Evolutionary conservation across 73 alveolate species (phyloP).

Genomic region (Paramecium primaurelia): DNA sequence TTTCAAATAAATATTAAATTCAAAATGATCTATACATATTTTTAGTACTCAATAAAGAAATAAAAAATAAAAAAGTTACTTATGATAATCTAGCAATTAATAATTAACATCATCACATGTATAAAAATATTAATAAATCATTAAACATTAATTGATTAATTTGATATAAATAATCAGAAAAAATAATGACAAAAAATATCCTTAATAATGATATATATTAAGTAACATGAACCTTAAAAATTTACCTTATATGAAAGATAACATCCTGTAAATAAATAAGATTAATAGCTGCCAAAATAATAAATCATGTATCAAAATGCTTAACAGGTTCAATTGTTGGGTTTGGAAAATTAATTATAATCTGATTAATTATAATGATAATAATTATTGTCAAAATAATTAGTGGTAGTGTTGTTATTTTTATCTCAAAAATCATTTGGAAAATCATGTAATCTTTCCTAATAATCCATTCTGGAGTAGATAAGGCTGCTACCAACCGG

Average conservation of each 20-base stretch:
- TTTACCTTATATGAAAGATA: not conserved
- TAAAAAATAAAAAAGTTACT: not conserved
- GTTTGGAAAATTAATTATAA: not conserved
- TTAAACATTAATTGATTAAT: not conserved
- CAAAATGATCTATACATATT: not conserved
- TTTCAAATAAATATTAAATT: not conserved
- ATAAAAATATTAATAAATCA: not conserved
- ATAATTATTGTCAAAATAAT: not conserved
- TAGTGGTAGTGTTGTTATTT: not conserved
- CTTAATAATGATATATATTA: not conserved
- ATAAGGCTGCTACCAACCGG: not conserved
- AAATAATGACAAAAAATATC: not conserved
- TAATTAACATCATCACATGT: not conserved
- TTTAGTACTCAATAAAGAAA: not conserved
- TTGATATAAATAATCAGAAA: not conserved
- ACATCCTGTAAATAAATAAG: not conserved
- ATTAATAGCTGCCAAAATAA: too few relatives aligned
- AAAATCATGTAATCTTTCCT: slow-evolving; percentile 32
- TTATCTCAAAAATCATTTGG: not conserved
- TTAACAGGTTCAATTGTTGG: not conserved
- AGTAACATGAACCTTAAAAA: not conserved
- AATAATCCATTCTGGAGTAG: slow-evolving; percentile 30
- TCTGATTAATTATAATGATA: not conserved
- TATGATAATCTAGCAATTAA: not conserved
- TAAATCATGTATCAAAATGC: not conserved